phyloP scores from a whole-genome alignment of 2,329 filamentous ascomycete species.

The Geosmithia morbida region DNA sequence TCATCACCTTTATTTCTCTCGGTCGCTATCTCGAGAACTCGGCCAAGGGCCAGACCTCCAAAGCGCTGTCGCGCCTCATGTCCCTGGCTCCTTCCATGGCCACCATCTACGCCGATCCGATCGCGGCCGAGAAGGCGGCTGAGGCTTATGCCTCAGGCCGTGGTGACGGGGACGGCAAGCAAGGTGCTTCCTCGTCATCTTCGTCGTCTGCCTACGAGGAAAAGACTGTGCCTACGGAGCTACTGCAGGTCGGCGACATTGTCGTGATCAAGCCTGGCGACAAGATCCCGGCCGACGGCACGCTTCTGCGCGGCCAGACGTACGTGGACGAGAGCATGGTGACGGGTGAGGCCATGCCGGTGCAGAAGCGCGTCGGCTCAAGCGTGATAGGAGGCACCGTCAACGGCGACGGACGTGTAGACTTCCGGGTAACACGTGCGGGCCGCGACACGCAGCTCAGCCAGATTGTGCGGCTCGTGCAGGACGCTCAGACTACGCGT shows the following conservation, averaged over 20 bases:
- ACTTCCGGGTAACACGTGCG: constrained; percentile 83
- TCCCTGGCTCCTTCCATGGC: constrained; percentile 93
- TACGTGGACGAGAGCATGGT: constrained; percentile 98
- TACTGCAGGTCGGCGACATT: constrained; percentile 86
- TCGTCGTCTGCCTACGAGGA: constrained; percentile 61
- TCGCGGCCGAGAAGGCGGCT: constrained; percentile 80
- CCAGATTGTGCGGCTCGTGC: constrained; percentile 96
- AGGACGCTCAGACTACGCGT: constrained; percentile 87
- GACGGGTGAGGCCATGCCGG: constrained; percentile 91
- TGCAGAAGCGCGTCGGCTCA: constrained; percentile 72
- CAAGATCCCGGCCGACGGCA: constrained; percentile 89
- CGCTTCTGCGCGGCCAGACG: constrained; percentile 75
- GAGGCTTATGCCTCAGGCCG: constrained; percentile 48
- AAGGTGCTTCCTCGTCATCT: no score
- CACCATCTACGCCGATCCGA: constrained; percentile 88
- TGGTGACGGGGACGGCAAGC: constrained; percentile 10
- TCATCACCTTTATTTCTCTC: constrained; percentile 72
- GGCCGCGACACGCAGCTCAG: constrained; percentile 93
- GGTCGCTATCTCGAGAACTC: constrained; percentile 86
- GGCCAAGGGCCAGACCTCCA: constrained; percentile 92
- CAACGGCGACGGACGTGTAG: constrained; percentile 81
- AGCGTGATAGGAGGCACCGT: constrained; percentile 85
- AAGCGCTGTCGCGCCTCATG: constrained; percentile 87
- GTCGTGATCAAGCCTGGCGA: constrained; percentile 88
- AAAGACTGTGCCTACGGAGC: constrained; percentile 78